Percentiles rank a stretch among this genome's conserved stretches.
Conservation (phyloP, 1,139 yeast species). For the Meyerozyma sp. region DNA sequence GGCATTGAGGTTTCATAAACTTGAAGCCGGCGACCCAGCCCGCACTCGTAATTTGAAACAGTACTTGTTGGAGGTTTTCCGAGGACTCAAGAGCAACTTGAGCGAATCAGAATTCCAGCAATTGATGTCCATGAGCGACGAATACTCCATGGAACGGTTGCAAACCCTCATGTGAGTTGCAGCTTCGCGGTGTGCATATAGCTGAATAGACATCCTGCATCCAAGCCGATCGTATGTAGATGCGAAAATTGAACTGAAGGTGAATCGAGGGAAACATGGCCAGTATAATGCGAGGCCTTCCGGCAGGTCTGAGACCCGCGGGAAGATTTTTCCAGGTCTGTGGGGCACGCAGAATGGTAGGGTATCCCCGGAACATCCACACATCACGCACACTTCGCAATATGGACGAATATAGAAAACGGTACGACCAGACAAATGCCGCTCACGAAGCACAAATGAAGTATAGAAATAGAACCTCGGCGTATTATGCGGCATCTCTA, state of each 20-base stretch:
- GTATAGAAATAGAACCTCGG: conserved; percentile 45
- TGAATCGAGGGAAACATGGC: neutral
- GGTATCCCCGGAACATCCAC: neutral
- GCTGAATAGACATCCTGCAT: neutral
- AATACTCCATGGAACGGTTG: conserved; percentile 30
- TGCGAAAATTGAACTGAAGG: neutral
- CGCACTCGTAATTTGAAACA: conserved; percentile 42
- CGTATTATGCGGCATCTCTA: conserved; percentile 68
- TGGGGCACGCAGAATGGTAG: neutral
- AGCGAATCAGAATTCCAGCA: conserved; percentile 21
- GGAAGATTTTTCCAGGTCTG: neutral
- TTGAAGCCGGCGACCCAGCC: conserved; percentile 53
- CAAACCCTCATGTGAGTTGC: conserved; percentile 6
- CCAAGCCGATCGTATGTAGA: neutral
- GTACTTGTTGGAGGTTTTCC: conserved; percentile 18
- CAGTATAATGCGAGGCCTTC: neutral
- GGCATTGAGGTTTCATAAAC: conserved; percentile 44
- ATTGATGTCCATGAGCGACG: conserved; percentile 23
- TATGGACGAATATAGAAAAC: neutral
- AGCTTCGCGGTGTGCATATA: neutral
- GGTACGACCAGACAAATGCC: conserved; percentile 2
- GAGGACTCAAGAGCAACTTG: conserved; percentile 15
- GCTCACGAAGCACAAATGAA: conserved; percentile 27
- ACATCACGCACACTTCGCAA: neutral
- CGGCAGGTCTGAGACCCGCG: neutral